phyloP scores from a whole-genome alignment of 176 grass and related monocot species.

The Avena insularis region DNA sequence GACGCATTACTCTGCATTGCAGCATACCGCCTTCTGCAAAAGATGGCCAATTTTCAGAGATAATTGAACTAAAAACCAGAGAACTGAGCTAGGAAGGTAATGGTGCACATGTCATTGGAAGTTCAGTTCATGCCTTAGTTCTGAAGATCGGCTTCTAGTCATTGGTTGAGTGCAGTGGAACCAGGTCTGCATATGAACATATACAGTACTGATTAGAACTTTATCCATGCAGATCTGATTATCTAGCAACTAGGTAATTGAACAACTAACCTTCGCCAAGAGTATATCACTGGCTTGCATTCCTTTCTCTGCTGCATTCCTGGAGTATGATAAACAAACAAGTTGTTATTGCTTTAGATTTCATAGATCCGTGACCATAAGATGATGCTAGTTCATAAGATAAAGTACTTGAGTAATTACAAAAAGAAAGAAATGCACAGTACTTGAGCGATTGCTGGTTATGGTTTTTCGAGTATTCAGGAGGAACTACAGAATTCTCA shows the following conservation, averaged over 20 bases:
- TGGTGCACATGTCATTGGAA: constrained; percentile 9
- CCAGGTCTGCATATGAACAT: constrained; percentile 60
- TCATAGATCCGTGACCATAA: constrained; percentile 24
- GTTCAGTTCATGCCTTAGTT: constrained; percentile 61
- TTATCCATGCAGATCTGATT: background rate
- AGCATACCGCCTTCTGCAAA: constrained; percentile 69
- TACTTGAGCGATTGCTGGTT: constrained; percentile 65
- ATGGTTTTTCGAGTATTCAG: constrained; percentile 51
- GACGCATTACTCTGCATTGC: constrained; percentile 61
- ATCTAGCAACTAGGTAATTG: background rate
- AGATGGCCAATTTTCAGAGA: constrained; percentile 7
- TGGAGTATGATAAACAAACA: constrained; percentile 33
- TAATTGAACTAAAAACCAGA: constrained; percentile 16
- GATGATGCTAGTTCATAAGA: constrained; percentile 9
- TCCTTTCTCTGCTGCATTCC: constrained; percentile 74
- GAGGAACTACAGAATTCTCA: constrained; percentile 39
- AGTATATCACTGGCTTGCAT: constrained; percentile 68
- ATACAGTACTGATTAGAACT: constrained; percentile 14
- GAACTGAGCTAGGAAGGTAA: background rate
- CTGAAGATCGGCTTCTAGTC: constrained; percentile 80
- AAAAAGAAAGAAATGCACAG: background rate
- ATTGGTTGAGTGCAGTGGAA: constrained; percentile 81
- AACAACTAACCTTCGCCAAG: constrained; percentile 66
- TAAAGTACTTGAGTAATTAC: constrained; percentile 49
- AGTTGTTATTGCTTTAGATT: constrained; percentile 32